These are phyloP conservation scores for Hymenoscyphus infarciens DNA, from an alignment of 2,329 filamentous ascomycete species.

Conservation along the genomic window DNA sequence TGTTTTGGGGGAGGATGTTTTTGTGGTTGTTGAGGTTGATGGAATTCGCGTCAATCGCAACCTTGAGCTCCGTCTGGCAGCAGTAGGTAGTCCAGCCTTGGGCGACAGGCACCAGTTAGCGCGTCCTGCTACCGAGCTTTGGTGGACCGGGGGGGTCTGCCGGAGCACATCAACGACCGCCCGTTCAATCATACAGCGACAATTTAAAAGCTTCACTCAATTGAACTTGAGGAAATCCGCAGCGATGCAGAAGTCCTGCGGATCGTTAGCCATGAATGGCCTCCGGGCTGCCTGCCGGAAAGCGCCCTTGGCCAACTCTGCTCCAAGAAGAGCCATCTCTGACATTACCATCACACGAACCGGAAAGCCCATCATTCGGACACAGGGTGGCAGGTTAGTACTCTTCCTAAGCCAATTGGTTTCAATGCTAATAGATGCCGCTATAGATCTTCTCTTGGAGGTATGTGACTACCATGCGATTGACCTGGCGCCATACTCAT, in stretches of 20 bases:
- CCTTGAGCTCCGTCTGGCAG: conserved; percentile 18
- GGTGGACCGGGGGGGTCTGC: conserved; percentile 15
- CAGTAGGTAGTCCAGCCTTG: conserved; percentile 1
- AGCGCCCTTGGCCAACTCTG: conserved; percentile 41
- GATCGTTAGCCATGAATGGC: conserved; percentile 49
- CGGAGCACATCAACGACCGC: conserved; percentile 15
- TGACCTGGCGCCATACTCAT: conserved; percentile 20
- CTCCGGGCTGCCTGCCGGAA: conserved; percentile 52
- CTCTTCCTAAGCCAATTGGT: neutral
- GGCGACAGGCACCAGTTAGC: conserved; percentile 16
- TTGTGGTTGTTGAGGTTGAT: neutral
- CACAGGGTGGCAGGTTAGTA: conserved; percentile 82
- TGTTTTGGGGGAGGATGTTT: conserved; percentile 8
- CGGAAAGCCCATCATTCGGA: conserved; percentile 88
- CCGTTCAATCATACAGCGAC: conserved; percentile 10
- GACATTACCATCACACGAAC: conserved; percentile 93
- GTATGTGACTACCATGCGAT: conserved; percentile 46
- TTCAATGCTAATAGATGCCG: conserved; percentile 32
- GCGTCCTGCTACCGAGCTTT: conserved; percentile 18
- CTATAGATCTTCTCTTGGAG: conserved; percentile 76
- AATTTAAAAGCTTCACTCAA: conserved; percentile 16
- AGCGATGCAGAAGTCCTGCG: conserved; percentile 40
- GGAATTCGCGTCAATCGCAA: conserved; percentile 11
- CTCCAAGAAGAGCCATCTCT: conserved; percentile 57
- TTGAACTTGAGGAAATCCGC: conserved; percentile 25